These are phyloP conservation scores for Adansonia madagascariensis DNA, from an alignment of 441 rosid genomes.

Conservation along the genomic window DNA sequence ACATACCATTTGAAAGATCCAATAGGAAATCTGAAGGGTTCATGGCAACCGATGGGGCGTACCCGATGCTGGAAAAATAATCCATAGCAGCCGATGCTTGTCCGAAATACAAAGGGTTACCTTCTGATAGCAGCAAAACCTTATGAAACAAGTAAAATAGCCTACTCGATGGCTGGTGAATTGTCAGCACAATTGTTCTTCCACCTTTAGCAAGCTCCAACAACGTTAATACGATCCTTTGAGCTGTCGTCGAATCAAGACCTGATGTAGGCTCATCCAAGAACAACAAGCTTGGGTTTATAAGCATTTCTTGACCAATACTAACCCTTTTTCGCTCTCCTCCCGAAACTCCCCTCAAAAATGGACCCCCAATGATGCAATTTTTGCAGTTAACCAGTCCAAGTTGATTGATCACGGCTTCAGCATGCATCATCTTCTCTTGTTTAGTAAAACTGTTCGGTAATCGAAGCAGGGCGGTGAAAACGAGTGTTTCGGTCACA, in stretches of 20 bases:
- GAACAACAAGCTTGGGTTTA: conserved; percentile 44
- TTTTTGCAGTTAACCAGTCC: conserved; percentile 38
- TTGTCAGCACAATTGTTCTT: conserved; percentile 41
- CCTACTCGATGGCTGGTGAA: conserved; percentile 48
- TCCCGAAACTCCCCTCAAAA: conserved; percentile 41
- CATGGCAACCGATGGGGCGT: conserved; percentile 37
- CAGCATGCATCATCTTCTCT: conserved; percentile 39
- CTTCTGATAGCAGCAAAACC: conserved; percentile 44
- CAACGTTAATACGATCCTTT: conserved; percentile 36
- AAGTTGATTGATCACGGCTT: conserved; percentile 38
- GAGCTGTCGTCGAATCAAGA: conserved; percentile 46
- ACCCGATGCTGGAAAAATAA: conserved; percentile 39
- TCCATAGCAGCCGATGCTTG: conserved; percentile 38
- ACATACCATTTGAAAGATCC: conserved; percentile 44
- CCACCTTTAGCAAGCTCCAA: conserved; percentile 38
- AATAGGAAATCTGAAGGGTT: conserved; percentile 44
- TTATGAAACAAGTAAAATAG: conserved; percentile 46
- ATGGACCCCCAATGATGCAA: conserved; percentile 37
- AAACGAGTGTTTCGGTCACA: conserved; percentile 47
- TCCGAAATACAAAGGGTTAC: conserved; percentile 40
- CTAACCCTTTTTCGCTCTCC: conserved; percentile 46
- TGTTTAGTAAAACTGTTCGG: conserved; percentile 32
- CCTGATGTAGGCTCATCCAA: conserved; percentile 47
- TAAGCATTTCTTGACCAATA: conserved; percentile 45
- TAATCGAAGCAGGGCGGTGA: conserved; percentile 41